Evolutionary conservation across 345 rosid genomes (phyloP).

Genomic region (Citrus mangshanensis): DNA sequence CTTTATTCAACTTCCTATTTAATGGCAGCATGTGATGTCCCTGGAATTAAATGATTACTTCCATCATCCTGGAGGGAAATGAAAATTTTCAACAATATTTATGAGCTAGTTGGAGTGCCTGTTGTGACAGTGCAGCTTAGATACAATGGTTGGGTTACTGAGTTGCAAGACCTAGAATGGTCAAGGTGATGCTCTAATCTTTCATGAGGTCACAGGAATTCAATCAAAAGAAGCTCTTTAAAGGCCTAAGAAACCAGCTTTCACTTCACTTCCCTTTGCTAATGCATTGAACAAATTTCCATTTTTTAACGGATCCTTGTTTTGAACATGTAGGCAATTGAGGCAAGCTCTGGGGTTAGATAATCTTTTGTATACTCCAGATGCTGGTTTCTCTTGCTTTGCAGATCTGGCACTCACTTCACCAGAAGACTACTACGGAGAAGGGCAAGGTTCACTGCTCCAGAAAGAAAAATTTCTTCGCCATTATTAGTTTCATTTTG

Average conservation of each 20-base stretch:
- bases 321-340: not conserved
- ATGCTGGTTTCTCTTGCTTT: no score
- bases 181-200: conserved; percentile 53
- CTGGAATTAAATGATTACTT: conserved; percentile 90
- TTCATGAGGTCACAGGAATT: not conserved
- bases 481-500: not conserved
- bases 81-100: conserved; percentile 74
- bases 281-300: not conserved
- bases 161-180: conserved; percentile 72
- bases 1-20: not conserved
- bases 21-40: conserved; percentile 86
- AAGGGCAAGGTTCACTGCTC: conserved; percentile 94
- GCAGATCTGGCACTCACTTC: conserved; percentile 35
- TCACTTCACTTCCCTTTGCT: not conserved
- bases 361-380: no score
- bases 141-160: conserved; percentile 98
- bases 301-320: not conserved
- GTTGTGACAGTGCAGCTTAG: conserved; percentile 90
- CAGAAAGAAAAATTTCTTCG: conserved; percentile 55
- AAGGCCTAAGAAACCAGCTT: not conserved
- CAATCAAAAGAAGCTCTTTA: not conserved
- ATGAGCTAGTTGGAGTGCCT: conserved; percentile 91
- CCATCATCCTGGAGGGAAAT: conserved; percentile 76
- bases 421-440: conserved; percentile 88
- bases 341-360: no score